phyloP scores from a whole-genome alignment of 1,284 basidiomycete species.

The Schizophyllum amplum region DNA sequence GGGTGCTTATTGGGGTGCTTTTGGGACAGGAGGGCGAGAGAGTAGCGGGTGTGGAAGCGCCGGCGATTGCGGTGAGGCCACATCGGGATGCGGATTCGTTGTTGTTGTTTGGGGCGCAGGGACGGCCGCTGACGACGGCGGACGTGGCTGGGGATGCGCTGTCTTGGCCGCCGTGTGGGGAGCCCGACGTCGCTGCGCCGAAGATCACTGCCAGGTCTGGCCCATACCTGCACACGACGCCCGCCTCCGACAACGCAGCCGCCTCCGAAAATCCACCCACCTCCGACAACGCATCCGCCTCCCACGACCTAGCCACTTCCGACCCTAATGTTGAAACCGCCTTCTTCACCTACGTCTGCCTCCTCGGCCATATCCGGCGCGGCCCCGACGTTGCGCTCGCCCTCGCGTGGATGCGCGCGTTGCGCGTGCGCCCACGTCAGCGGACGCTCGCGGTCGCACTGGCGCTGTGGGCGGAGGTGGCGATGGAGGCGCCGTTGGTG shows the following conservation, averaged over 20 bases:
- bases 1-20: constrained; percentile 6
- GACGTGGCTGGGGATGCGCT: no score
- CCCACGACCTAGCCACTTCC: no score
- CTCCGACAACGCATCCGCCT: constrained; percentile 24
- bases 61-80: constrained; percentile 10
- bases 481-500: constrained; percentile 49
- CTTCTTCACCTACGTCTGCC: no score
- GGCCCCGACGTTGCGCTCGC: constrained; percentile 54
- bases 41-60: background rate
- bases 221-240: no score
- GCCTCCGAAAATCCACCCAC: constrained; percentile 48
- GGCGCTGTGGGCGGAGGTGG: constrained; percentile 65
- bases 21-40: constrained; percentile 4
- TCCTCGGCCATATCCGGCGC: constrained; percentile 18
- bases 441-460: constrained; percentile 57
- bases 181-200: constrained; percentile 1
- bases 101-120: no score
- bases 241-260: constrained; percentile 12
- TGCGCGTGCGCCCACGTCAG: constrained; percentile 44
- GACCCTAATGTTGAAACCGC: no score
- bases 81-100: background rate
- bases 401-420: constrained; percentile 70
- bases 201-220: no score
- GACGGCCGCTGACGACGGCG: no score
- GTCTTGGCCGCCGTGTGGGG: background rate